Evolutionary conservation across 2,329 filamentous ascomycete species (phyloP).

Genomic region (Didymella glomerata): DNA sequence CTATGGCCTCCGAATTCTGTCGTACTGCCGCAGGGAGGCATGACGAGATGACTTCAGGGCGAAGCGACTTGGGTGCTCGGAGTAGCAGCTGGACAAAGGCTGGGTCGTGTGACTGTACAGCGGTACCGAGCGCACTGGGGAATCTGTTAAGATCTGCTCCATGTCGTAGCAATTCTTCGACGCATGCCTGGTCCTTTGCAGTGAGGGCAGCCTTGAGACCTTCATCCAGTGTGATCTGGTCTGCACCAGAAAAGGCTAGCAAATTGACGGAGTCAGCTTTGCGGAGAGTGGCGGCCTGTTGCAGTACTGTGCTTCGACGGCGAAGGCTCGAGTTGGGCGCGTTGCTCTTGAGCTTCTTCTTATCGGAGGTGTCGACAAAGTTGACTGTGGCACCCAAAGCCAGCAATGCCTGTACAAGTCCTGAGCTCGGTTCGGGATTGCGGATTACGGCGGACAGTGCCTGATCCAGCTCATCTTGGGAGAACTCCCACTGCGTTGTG

Average conservation of each 20-base stretch:
- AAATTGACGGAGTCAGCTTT: constrained; percentile 43
- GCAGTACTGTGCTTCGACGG: constrained; percentile 48
- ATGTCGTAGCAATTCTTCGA: constrained; percentile 46
- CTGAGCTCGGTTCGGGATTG: constrained; percentile 40
- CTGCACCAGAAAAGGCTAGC: constrained; percentile 46
- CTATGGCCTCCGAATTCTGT: constrained; percentile 38
- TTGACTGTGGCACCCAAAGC: constrained; percentile 49
- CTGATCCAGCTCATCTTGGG: constrained; percentile 48
- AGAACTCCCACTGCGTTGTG: constrained; percentile 38
- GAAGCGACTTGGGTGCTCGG: constrained; percentile 45
- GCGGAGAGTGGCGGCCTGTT: constrained; percentile 45
- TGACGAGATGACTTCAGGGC: constrained; percentile 43
- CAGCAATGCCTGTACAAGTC: constrained; percentile 47
- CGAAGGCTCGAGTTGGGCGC: constrained; percentile 31
- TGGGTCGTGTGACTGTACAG: constrained; percentile 43
- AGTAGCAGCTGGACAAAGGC: constrained; percentile 43
- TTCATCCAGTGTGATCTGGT: constrained; percentile 47
- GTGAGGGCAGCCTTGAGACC: constrained; percentile 45
- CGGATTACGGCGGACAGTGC: constrained; percentile 46
- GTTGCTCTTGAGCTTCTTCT: constrained; percentile 36
- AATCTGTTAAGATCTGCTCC: constrained; percentile 46
- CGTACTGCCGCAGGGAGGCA: constrained; percentile 45
- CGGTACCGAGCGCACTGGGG: constrained; percentile 43
- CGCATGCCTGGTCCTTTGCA: constrained; percentile 44
- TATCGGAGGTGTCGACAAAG: constrained; percentile 31